Conservation (phyloP, 2,329 filamentous ascomycete species). For the Sarocladium oryzae region DNA sequence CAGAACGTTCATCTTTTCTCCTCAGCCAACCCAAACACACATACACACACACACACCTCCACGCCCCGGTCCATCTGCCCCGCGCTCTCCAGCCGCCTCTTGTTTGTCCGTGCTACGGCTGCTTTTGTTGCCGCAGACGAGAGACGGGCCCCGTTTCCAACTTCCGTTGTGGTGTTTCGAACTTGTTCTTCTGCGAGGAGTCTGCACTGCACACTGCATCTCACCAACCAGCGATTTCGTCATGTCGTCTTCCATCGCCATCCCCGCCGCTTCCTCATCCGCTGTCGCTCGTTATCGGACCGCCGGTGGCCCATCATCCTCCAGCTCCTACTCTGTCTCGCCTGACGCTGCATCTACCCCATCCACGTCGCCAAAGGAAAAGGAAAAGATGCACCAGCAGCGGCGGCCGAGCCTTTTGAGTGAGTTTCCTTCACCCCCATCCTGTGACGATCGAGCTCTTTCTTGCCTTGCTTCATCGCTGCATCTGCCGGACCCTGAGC, state of each 20-base stretch:
- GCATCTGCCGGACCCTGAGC: neutral
- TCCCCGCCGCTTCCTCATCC: slow-evolving; percentile 43
- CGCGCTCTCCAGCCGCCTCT: neutral
- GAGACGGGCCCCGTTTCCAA: no score
- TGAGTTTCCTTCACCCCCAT: slow-evolving; percentile 25
- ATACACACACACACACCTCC: no score
- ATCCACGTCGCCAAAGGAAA: slow-evolving; percentile 46
- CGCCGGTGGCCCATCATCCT: slow-evolving; percentile 34
- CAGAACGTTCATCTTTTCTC: neutral
- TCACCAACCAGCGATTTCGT: slow-evolving; percentile 15
- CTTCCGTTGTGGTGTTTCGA: no score
- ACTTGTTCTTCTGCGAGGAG: no score
- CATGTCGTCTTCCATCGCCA: slow-evolving; percentile 66
- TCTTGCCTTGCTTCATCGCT: neutral
- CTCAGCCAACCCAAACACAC: no score
- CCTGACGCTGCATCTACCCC: slow-evolving; percentile 47
- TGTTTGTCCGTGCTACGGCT: neutral
- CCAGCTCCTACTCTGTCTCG: slow-evolving; percentile 32
- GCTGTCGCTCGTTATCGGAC: slow-evolving; percentile 35
- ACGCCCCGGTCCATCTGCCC: slow-evolving; percentile 2
- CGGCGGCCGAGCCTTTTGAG: slow-evolving; percentile 58
- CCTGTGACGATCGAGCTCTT: no score
- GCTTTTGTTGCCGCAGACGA: neutral
- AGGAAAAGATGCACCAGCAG: slow-evolving; percentile 42
- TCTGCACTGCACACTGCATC: neutral